phyloP scores from a whole-genome alignment of 2,329 filamentous ascomycete species.

The Microdochium bolleyi region DNA sequence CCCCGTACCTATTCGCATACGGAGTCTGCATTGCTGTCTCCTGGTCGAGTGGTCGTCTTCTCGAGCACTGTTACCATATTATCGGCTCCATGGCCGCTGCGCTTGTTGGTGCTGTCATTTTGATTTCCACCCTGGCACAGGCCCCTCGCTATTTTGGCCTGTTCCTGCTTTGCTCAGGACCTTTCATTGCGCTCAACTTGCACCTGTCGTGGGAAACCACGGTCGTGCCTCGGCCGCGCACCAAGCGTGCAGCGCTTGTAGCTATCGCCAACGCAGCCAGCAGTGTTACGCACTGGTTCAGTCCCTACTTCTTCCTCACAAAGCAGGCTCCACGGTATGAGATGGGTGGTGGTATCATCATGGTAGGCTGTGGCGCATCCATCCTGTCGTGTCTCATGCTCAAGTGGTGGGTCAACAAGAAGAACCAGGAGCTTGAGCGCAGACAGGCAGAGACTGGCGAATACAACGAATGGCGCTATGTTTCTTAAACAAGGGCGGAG shows the following conservation, averaged over 20 bases:
- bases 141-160: slow-evolving; percentile 32
- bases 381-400: slow-evolving; percentile 9
- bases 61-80: slow-evolving; percentile 32
- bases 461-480: slow-evolving; percentile 2
- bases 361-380: slow-evolving; percentile 14
- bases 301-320: slow-evolving; percentile 26
- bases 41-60: slow-evolving; percentile 27
- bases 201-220: slow-evolving; percentile 33
- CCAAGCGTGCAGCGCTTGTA: slow-evolving; percentile 30
- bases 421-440: slow-evolving; percentile 16
- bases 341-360: slow-evolving; percentile 17
- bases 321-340: slow-evolving; percentile 20
- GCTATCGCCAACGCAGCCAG: slow-evolving; percentile 32
- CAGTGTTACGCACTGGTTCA: slow-evolving; percentile 31
- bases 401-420: slow-evolving; percentile 12
- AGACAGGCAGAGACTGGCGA: slow-evolving; percentile 2
- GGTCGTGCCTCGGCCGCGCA: slow-evolving; percentile 27
- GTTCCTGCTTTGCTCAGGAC: slow-evolving; percentile 28
- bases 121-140: slow-evolving; percentile 30
- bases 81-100: slow-evolving; percentile 26
- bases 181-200: slow-evolving; percentile 29
- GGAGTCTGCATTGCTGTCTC: slow-evolving; percentile 26
- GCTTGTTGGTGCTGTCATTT: slow-evolving; percentile 29
- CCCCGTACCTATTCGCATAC: slow-evolving; percentile 31
- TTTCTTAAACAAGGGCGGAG: background rate